Conservation (phyloP, 306 rosid genomes). For the Cajanus cajan region DNA sequence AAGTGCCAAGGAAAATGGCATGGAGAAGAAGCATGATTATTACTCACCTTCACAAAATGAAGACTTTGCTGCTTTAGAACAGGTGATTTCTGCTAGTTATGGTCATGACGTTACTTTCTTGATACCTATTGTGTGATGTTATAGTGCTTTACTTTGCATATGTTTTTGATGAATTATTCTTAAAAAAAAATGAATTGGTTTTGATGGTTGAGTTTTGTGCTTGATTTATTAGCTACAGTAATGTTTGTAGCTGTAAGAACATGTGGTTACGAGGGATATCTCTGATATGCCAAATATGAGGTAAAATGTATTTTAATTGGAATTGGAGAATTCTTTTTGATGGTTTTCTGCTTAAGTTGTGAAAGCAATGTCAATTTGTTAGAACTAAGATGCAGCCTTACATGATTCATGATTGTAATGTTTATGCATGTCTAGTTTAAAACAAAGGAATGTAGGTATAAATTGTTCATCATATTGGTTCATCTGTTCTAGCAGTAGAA, state of each 20-base stretch:
- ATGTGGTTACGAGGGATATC: slow-evolving; percentile 3
- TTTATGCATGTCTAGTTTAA: not conserved
- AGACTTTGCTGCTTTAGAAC: slow-evolving; percentile 91
- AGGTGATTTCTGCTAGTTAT: slow-evolving; percentile 54
- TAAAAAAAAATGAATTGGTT: not conserved
- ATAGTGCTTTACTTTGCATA: slow-evolving; percentile 1
- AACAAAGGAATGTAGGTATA: not conserved
- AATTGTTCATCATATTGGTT: not conserved
- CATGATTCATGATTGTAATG: not conserved
- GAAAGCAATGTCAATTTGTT: not conserved
- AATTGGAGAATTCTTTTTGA: not conserved
- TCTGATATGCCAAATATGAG: not conserved
- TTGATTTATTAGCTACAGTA: not conserved
- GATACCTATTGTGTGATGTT: slow-evolving; percentile 1
- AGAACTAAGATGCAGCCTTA: not conserved
- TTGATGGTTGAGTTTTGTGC: not conserved
- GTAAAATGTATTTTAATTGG: not conserved
- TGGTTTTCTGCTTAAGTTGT: slow-evolving; percentile 7
- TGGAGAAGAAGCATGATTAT: slow-evolving; percentile 56
- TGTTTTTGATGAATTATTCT: slow-evolving; percentile 13
- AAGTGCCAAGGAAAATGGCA: slow-evolving; percentile 49
- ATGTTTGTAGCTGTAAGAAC: not conserved
- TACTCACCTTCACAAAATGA: slow-evolving; percentile 67
- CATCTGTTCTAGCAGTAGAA: not conserved
- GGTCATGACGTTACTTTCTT: slow-evolving; percentile 12